These are phyloP conservation scores for Lodderomyces parapsilosis DNA, from an alignment of 1,139 yeast genomes.

Conservation along the genomic window DNA sequence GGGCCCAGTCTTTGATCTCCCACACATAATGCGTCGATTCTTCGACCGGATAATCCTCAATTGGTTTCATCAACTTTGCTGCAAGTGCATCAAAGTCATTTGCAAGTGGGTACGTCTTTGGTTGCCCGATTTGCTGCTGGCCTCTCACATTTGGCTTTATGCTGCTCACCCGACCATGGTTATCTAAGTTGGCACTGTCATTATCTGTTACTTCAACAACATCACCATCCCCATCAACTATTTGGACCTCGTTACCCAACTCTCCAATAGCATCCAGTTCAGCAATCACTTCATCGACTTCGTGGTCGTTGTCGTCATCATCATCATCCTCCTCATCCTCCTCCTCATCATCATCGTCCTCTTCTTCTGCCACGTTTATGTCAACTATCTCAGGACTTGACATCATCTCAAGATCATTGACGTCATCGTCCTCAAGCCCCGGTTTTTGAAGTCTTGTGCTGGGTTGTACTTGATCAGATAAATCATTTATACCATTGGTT, in stretches of 20 bases:
- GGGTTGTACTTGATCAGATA: background rate
- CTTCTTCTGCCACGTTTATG: slow-evolving; percentile 11
- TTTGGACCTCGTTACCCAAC: slow-evolving; percentile 8
- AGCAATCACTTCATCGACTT: slow-evolving; percentile 7
- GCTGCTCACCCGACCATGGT: background rate
- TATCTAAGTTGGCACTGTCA: background rate
- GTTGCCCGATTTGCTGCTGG: slow-evolving; percentile 2
- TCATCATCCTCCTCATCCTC: slow-evolving; percentile 9
- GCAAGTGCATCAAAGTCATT: slow-evolving; percentile 30
- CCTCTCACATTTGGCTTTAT: background rate
- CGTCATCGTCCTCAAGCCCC: background rate
- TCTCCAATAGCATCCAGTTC: slow-evolving; percentile 9
- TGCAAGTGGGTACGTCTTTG: slow-evolving; percentile 24
- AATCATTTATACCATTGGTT: background rate
- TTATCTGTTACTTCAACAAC: slow-evolving; percentile 5
- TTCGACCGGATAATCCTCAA: slow-evolving; percentile 44
- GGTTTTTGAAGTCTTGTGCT: background rate
- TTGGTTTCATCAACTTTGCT: slow-evolving; percentile 35
- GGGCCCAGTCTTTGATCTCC: slow-evolving; percentile 68
- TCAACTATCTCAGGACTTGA: slow-evolving; percentile 13
- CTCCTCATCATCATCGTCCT: slow-evolving; percentile 8
- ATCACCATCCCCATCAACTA: slow-evolving; percentile 7
- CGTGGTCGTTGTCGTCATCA: slow-evolving; percentile 7
- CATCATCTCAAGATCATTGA: background rate
- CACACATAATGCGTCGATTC: slow-evolving; percentile 58